Evolutionary conservation across 306 rosid species (phyloP).

Genomic region (Trifolium pratense): DNA sequence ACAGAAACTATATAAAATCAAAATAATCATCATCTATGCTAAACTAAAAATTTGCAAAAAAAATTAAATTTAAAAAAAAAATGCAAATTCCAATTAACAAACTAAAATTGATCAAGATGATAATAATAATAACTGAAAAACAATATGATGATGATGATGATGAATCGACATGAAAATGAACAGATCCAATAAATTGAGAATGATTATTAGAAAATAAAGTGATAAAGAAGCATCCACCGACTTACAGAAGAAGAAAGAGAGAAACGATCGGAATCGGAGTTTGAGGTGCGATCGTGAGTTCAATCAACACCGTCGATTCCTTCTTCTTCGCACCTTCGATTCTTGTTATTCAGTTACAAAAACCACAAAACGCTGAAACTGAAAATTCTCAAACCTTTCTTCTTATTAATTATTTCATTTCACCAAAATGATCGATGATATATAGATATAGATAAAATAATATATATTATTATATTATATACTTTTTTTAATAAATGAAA

Average conservation of each 20-base stretch:
- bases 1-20: conserved; percentile 9
- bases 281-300: conserved; percentile 42
- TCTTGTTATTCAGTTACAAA: conserved; percentile 41
- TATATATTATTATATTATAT: neutral
- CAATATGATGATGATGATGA: neutral
- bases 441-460: neutral
- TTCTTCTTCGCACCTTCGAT: conserved; percentile 2
- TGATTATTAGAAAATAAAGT: neutral
- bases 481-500: neutral
- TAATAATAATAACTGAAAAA: neutral
- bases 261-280: conserved; percentile 42
- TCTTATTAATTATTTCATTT: neutral
- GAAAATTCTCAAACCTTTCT: conserved; percentile 47
- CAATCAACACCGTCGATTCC: conserved; percentile 19
- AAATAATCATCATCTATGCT: conserved; percentile 21
- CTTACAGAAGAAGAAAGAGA: conserved; percentile 50
- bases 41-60: neutral
- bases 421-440: conserved; percentile 2
- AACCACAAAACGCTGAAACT: conserved; percentile 23
- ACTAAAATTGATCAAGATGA: neutral
- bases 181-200: conserved; percentile 46
- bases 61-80: neutral
- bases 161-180: conserved; percentile 24
- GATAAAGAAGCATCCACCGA: conserved; percentile 47
- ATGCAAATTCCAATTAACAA: conserved; percentile 27